phyloP scores from a whole-genome alignment of 352 stramenopile species.

The Globisporangium cederbergense region DNA sequence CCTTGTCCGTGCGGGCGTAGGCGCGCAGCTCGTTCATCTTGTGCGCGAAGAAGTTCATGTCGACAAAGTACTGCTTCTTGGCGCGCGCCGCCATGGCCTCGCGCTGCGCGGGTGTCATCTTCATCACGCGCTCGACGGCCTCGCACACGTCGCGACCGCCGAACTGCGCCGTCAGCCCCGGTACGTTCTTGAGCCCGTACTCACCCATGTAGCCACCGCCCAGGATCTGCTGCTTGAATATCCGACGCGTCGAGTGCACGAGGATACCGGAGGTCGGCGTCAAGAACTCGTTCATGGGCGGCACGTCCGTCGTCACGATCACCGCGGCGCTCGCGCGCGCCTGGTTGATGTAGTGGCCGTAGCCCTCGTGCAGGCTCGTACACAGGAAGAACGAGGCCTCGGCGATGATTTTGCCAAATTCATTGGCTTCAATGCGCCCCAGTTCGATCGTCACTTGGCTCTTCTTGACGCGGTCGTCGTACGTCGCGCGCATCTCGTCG shows the following conservation, averaged over 20 bases:
- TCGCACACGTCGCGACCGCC: constrained; percentile 38
- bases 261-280: constrained; percentile 40
- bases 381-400: constrained; percentile 46
- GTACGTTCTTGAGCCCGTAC: constrained; percentile 42
- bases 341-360: constrained; percentile 71
- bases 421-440: constrained; percentile 14
- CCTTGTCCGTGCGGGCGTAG: constrained; percentile 22
- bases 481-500: constrained; percentile 8
- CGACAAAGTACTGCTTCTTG: constrained; percentile 57
- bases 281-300: constrained; percentile 64
- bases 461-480: constrained; percentile 14
- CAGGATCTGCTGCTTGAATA: constrained; percentile 43
- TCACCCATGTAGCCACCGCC: constrained; percentile 43
- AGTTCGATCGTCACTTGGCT: constrained; percentile 7
- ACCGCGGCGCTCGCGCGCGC: constrained; percentile 38
- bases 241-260: constrained; percentile 26
- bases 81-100: constrained; percentile 37
- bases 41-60: constrained; percentile 57
- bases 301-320: constrained; percentile 49
- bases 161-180: constrained; percentile 41
- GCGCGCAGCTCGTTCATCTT: constrained; percentile 55
- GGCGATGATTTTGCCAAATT: constrained; percentile 40
- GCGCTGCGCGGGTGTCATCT: constrained; percentile 42
- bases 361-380: constrained; percentile 47
- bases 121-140: constrained; percentile 47